phyloP scores from a whole-genome alignment of 495 filamentous ascomycete species.

The Penicillium longicatenatum region DNA sequence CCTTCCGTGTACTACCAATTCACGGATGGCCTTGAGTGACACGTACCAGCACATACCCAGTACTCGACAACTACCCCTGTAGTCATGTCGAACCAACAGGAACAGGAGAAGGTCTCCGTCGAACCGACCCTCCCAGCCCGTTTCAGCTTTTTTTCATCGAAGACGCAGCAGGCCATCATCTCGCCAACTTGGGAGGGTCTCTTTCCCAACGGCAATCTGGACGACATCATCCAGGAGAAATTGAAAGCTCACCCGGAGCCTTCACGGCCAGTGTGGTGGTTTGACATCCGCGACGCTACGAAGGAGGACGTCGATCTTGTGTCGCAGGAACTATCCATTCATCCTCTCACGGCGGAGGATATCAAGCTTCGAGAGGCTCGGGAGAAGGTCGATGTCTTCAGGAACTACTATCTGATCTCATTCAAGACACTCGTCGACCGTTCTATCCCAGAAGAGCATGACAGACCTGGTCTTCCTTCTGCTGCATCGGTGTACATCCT shows the following conservation, averaged over 20 bases:
- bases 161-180: constrained; percentile 73
- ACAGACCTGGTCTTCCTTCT: constrained; percentile 59
- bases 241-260: constrained; percentile 17
- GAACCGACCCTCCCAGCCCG: constrained; percentile 39
- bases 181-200: constrained; percentile 77
- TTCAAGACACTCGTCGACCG: constrained; percentile 81
- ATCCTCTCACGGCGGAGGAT: constrained; percentile 89
- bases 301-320: constrained; percentile 79
- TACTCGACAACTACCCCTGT: not conserved
- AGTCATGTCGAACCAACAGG: not conserved
- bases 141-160: constrained; percentile 90
- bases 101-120: not conserved
- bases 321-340: constrained; percentile 81
- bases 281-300: constrained; percentile 82
- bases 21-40: not conserved
- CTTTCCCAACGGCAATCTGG: constrained; percentile 70
- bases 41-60: not conserved
- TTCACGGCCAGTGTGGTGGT: constrained; percentile 67
- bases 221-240: constrained; percentile 72
- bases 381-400: constrained; percentile 95
- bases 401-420: constrained; percentile 90
- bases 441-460: constrained; percentile 55
- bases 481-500: constrained; percentile 89
- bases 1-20: not conserved
- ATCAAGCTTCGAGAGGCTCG: constrained; percentile 86